Base-by-base conservation (phyloP, 2,329 filamentous ascomycete species). In the Raffaelea albimanens region DNA sequence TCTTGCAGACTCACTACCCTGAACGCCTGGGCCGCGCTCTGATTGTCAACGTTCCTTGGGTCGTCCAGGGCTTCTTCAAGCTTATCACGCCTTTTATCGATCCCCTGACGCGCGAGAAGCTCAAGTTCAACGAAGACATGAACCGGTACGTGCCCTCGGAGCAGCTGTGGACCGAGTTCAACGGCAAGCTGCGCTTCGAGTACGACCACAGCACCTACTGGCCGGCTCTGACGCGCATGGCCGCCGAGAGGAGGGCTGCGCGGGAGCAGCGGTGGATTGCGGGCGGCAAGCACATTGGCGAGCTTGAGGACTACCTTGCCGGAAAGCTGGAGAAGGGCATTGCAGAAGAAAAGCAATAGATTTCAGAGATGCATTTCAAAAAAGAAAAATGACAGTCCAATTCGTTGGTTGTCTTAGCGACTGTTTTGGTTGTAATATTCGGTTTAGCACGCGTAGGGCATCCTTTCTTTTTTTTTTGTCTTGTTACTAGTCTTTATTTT, bases 121-220 rank as follows among this genome's bases (percentile, higher is more conserved):
- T 98, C 70, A 94, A 93, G 70, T 96, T 95, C 75, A 96, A 97
- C 71, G 89, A 95, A 64, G 85, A 94, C 61, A 82, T 95, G 71
- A 76, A 75, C 56, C 72, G 85, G 56, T 88, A 89, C 63, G 84
- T 98, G 19, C 89, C 89, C 5, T 67, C 81, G 8, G 74, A 83
- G 58, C 91, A 97, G 63, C 78, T 98, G 46, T 85, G 88, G 82
- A 83, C 81, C 58, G 74, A 82, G 49, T 82, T 85, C 58, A 73
- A 71, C 56, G 91, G 93, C 49, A 77, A 87, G 44, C 77, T 95
- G 52, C 78, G 90, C 50, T 97, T 98, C 62, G 83, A 88, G 58
- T 98, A 98, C 64, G 86, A 95, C 59, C 93, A 98, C 67, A 68
- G 74, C 1, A 65, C 72, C 16, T 98, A 96, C 72, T 98, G 93